These are phyloP conservation scores for Martiniozyma asiatica DNA, from an alignment of 1,139 yeast species.

Conservation along the genomic window DNA sequence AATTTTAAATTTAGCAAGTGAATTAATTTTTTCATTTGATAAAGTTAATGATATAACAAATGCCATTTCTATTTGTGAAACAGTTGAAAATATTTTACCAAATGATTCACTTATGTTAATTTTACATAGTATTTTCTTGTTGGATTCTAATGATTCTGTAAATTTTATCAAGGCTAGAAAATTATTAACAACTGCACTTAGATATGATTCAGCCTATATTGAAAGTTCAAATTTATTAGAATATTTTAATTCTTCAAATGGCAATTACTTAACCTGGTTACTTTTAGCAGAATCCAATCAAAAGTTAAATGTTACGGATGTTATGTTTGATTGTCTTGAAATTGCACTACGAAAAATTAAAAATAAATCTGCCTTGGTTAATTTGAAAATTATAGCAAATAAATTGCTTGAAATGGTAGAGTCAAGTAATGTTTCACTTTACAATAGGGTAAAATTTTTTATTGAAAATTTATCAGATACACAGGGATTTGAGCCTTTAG, in stretches of 20 bases:
- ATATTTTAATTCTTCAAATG: constrained; percentile 12
- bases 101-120: constrained; percentile 32
- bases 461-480: background rate
- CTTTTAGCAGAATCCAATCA: constrained; percentile 45
- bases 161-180: constrained; percentile 27
- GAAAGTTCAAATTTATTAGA: constrained; percentile 2
- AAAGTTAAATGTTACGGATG: constrained; percentile 3
- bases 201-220: constrained; percentile 15
- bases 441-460: constrained; percentile 1
- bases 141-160: constrained; percentile 21
- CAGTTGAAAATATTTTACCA: constrained; percentile 34
- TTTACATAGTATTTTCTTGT: constrained; percentile 35
- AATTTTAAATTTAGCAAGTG: constrained; percentile 40
- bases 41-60: constrained; percentile 35
- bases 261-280: constrained; percentile 42
- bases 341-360: constrained; percentile 7
- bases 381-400: constrained; percentile 2
- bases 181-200: constrained; percentile 24
- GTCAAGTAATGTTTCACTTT: background rate
- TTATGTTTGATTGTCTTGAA: constrained; percentile 10
- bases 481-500: background rate
- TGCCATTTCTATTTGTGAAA: constrained; percentile 37
- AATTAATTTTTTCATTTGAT: constrained; percentile 38
- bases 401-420: background rate
- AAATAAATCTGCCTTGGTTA: constrained; percentile 4